Percentiles rank a stretch among this genome's conserved stretches.
Conservation (phyloP, 139 green algal genomes). For the Chloropicon primus region DNA sequence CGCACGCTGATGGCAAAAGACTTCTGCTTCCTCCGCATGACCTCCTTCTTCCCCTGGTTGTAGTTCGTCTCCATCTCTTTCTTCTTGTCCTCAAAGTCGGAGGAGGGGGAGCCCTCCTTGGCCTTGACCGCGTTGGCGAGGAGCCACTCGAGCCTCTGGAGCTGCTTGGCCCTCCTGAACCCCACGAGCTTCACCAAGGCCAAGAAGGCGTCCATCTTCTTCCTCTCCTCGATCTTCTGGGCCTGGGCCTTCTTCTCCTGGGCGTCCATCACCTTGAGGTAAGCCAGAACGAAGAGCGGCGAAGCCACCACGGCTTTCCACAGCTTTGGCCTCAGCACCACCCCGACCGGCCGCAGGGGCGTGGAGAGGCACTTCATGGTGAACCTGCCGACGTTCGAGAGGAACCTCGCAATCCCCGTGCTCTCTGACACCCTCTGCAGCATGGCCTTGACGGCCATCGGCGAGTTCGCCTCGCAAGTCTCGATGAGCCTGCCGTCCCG, state of each 20-base stretch:
- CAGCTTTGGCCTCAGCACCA: not conserved
- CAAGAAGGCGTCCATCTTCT: not conserved
- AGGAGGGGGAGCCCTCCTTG: too few relatives aligned
- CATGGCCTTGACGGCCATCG: not conserved
- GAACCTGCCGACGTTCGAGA: not conserved
- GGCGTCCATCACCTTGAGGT: not conserved
- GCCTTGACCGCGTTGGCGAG: not conserved
- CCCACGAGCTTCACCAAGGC: not conserved
- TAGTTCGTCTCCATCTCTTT: not conserved
- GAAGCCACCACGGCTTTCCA: not conserved
- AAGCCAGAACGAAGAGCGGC: not conserved
- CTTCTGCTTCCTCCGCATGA: not conserved
- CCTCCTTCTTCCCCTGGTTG: not conserved
- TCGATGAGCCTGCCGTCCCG: not conserved
- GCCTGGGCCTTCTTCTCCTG: not conserved
- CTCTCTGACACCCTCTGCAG: not conserved
- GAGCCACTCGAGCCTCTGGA: not conserved
- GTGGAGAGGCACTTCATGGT: not conserved
- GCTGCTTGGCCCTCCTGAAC: not conserved
- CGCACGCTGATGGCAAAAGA: not conserved
- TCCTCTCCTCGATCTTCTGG: not conserved
- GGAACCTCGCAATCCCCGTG: not conserved
- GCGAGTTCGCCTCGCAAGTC: not conserved
- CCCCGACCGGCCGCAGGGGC: not conserved
- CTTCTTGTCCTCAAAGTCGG: not conserved